Evolutionary conservation across 2,329 filamentous ascomycete species (phyloP), one percentile per base, ranked within the genome.

Genomic region (Fusarium tanahbumbuense): DNA sequence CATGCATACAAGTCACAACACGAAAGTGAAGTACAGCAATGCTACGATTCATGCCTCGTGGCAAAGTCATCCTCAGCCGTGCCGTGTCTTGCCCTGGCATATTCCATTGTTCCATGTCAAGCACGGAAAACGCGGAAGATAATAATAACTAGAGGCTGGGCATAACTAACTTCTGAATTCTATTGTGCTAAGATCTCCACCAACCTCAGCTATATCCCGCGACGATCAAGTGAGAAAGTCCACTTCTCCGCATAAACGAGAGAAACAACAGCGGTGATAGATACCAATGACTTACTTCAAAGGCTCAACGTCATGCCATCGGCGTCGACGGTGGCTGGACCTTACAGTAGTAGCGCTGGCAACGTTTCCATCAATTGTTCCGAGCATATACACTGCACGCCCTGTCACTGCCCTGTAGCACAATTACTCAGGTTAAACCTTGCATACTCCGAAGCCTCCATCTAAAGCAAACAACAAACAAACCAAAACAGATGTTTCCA

Each of bases 241-340:
- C 71, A 72, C 60, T 41, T 50, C 23, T 47, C 60, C 53, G 54
- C 71, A 74, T 68, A 72, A 72, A 72, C 64, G 68, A 73, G 62
- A 37, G 48, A 40, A 54, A 61, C 60, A 68, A 68, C 57, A 53
- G 59, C 52, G 18, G 37, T 25, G 28, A 49, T 41, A 27, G 23
- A 48, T 61, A 16, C 30, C 34, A 37, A 37, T n/a, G 18, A n/a
- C 18, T 37, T 37, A 37, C 34, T 18, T 37, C 34, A n/a, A 37
- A n/a, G 10, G 18, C 34, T 37, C 34, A 37, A 37, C 34, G 10
- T 37, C 34, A 37, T 37, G 34, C 10, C 13, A 23, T 64, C 23
- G 45, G 49, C 58, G 32, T 40, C 54, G 28, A 49, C 42, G 20
- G 59, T 56, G 67, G 55, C 53, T 55, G 50, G 13, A 15, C 8